Conservation (phyloP, 495 filamentous ascomycete genomes). For the Hypoxylon lienhwacheense region DNA sequence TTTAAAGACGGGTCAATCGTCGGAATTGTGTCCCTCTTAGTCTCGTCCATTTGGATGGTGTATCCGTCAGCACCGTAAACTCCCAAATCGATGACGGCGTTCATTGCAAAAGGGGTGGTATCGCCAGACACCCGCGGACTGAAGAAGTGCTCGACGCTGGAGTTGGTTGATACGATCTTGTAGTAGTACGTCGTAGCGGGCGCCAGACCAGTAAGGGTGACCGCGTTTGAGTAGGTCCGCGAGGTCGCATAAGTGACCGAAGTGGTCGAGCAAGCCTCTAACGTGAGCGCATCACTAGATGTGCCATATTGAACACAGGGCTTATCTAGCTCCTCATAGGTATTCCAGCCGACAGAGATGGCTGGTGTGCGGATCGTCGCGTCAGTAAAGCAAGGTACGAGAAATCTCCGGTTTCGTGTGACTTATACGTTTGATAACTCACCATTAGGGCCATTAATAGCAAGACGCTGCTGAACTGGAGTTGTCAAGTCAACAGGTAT, state of each 20-base stretch:
- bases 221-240: constrained; percentile 46
- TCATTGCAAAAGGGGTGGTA: constrained; percentile 45
- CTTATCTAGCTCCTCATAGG: constrained; percentile 43
- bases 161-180: constrained; percentile 60
- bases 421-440: constrained; percentile 23
- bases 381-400: not conserved
- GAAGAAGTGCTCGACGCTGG: constrained; percentile 56
- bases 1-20: constrained; percentile 58
- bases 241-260: constrained; percentile 47
- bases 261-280: constrained; percentile 39
- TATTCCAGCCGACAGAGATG: constrained; percentile 58
- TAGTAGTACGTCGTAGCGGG: constrained; percentile 52
- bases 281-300: constrained; percentile 33
- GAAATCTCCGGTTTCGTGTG: not conserved
- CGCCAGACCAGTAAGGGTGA: constrained; percentile 38
- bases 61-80: constrained; percentile 60
- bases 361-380: constrained; percentile 39
- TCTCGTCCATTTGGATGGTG: constrained; percentile 51
- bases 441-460: constrained; percentile 59
- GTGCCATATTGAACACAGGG: constrained; percentile 53
- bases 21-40: constrained; percentile 58
- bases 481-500: constrained; percentile 59
- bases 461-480: constrained; percentile 59
- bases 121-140: constrained; percentile 55
- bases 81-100: constrained; percentile 49